Percentiles rank a stretch among this genome's conserved stretches.
Conservation (phyloP, 1,139 yeast species). For the Trichomonascaceae sp. region DNA sequence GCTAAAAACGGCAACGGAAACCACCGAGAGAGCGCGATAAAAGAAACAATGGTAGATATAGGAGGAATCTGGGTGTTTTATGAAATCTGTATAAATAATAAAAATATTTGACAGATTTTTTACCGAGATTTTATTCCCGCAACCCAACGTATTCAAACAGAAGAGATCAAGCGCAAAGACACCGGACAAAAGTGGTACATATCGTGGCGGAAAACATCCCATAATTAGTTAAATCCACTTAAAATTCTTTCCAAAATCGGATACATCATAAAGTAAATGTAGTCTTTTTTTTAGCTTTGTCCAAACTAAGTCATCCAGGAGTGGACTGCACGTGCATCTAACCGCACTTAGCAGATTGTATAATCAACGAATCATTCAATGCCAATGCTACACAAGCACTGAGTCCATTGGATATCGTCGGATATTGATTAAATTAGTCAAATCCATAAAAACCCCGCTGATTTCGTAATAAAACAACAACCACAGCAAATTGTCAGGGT, state of each 20-base stretch:
- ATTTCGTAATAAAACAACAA: background rate
- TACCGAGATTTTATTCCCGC: no score
- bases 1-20: background rate
- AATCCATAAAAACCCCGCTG: background rate
- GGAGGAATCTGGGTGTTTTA: no score
- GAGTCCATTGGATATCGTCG: background rate
- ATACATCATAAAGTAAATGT: background rate
- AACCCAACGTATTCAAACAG: background rate
- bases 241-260: background rate
- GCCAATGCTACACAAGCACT: background rate
- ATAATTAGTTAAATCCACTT: background rate
- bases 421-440: background rate
- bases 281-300: background rate
- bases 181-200: background rate
- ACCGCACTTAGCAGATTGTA: background rate
- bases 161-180: background rate
- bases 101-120: background rate
- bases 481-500: background rate
- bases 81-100: background rate
- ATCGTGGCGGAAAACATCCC: background rate
- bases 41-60: background rate
- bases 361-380: background rate
- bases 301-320: background rate
- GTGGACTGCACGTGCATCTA: background rate
- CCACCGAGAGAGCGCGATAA: background rate